Percentiles rank a stretch among this genome's conserved stretches.
Evolutionary conservation across 495 filamentous ascomycete species (phyloP).

Genomic region (Penicillium egyptiacum): DNA sequence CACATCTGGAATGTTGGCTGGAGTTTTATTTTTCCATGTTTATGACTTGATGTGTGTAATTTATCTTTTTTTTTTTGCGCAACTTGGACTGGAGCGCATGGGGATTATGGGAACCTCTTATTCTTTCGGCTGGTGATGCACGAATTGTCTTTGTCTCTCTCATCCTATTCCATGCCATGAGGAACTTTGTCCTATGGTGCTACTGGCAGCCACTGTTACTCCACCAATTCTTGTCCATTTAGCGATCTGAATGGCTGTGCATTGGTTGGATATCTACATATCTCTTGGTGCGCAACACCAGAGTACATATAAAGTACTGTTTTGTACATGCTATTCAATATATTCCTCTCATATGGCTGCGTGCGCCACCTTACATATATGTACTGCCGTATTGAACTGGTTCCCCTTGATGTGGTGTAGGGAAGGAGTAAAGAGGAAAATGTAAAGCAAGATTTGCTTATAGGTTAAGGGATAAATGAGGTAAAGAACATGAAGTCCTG

Average conservation of each 20-base stretch:
- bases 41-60: slow-evolving; percentile 28
- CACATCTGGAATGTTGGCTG: slow-evolving; percentile 39
- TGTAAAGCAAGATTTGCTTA: not conserved
- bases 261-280: not conserved
- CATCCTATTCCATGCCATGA: not conserved
- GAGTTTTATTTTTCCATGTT: slow-evolving; percentile 18
- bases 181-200: not conserved
- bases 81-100: slow-evolving; percentile 3
- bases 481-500: slow-evolving; percentile 1
- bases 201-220: not conserved
- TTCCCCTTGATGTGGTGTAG: not conserved
- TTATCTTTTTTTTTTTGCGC: slow-evolving; percentile 14
- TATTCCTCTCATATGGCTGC: not conserved
- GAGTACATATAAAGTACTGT: not conserved
- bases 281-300: not conserved
- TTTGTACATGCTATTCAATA: slow-evolving; percentile 1
- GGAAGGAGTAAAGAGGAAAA: not conserved
- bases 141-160: not conserved
- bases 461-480: not conserved
- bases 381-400: not conserved
- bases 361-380: not conserved
- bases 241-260: not conserved
- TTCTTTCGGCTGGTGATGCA: not conserved
- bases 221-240: not conserved
- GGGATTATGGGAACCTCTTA: slow-evolving; percentile 3